Evolutionary conservation across 2,329 filamentous ascomycete genomes (phyloP).

Genomic region (Penicillium palitans): DNA sequence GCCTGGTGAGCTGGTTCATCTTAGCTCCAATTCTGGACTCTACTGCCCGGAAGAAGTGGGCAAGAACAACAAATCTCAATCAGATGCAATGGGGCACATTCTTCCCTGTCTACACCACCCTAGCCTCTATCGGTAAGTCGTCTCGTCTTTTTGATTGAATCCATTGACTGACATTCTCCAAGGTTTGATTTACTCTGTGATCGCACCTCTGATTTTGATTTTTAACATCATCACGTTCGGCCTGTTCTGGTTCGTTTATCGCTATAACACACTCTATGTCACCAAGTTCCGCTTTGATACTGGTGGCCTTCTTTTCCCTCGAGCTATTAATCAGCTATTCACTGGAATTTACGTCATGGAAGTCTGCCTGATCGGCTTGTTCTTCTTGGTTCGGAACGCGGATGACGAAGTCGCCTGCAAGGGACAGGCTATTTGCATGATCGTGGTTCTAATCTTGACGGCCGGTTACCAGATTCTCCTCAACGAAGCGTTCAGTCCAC

Average conservation of each 20-base stretch:
- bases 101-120: slow-evolving; percentile 95
- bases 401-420: slow-evolving; percentile 59
- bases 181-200: slow-evolving; percentile 79
- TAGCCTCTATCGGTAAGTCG: slow-evolving; percentile 76
- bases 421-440: slow-evolving; percentile 81
- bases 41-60: slow-evolving; percentile 80
- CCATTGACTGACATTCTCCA: slow-evolving; percentile 9
- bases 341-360: slow-evolving; percentile 95
- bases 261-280: slow-evolving; percentile 97
- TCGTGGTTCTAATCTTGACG: slow-evolving; percentile 70
- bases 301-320: slow-evolving; percentile 85
- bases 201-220: slow-evolving; percentile 84
- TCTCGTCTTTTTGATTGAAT: background rate
- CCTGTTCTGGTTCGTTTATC: slow-evolving; percentile 89
- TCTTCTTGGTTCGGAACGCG: slow-evolving; percentile 71
- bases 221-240: slow-evolving; percentile 93
- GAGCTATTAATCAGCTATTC: slow-evolving; percentile 92
- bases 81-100: slow-evolving; percentile 86
- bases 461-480: slow-evolving; percentile 75
- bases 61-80: slow-evolving; percentile 73
- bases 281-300: slow-evolving; percentile 87
- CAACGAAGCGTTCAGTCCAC: slow-evolving; percentile 78
- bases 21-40: slow-evolving; percentile 78
- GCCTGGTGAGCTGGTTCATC: slow-evolving; percentile 77
- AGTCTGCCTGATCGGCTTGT: slow-evolving; percentile 81